These are phyloP conservation scores for Caloboletus firmus DNA, from an alignment of 1,284 basidiomycete genomes.

Conservation along the genomic window DNA sequence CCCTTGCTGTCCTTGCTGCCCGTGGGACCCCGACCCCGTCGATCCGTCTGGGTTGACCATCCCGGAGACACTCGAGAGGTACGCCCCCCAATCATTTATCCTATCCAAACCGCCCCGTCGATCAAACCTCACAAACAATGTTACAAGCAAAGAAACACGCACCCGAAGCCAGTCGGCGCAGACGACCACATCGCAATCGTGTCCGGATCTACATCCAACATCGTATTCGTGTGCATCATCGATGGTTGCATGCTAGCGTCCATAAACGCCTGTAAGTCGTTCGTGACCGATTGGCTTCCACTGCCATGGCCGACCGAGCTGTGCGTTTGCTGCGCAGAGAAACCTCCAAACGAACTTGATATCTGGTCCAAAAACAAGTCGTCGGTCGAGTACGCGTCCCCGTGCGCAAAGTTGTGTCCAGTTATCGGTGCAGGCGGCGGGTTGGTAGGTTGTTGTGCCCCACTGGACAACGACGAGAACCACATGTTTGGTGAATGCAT, in stretches of 20 bases:
- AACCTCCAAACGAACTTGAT: conserved; percentile 11
- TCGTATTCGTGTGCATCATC: conserved; percentile 5
- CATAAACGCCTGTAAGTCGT: conserved; percentile 18
- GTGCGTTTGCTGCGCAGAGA: conserved; percentile 8
- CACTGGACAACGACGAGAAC: conserved; percentile 17
- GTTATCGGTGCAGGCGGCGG: background rate
- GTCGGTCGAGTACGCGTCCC: conserved; percentile 23
- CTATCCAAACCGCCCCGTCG: conserved; percentile 14
- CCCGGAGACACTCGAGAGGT: conserved; percentile 35
- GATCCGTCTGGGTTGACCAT: conserved; percentile 16
- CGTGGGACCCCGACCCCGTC: conserved; percentile 2
- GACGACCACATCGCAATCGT: conserved; percentile 61
- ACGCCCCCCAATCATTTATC: conserved; percentile 38
- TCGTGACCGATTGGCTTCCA: background rate
- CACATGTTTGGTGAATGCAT: conserved; percentile 21
- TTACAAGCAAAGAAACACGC: conserved; percentile 28
- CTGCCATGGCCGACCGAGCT: background rate
- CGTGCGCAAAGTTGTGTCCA: conserved; percentile 10
- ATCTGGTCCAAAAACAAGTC: conserved; percentile 29
- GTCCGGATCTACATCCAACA: conserved; percentile 41
- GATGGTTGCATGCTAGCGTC: background rate
- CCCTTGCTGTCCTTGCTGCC: background rate
- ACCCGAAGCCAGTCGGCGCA: conserved; percentile 57
- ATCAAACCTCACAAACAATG: background rate
- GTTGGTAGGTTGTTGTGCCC: background rate